Conservation (phyloP, 257 asterid species). For the Petunia axillaris region DNA sequence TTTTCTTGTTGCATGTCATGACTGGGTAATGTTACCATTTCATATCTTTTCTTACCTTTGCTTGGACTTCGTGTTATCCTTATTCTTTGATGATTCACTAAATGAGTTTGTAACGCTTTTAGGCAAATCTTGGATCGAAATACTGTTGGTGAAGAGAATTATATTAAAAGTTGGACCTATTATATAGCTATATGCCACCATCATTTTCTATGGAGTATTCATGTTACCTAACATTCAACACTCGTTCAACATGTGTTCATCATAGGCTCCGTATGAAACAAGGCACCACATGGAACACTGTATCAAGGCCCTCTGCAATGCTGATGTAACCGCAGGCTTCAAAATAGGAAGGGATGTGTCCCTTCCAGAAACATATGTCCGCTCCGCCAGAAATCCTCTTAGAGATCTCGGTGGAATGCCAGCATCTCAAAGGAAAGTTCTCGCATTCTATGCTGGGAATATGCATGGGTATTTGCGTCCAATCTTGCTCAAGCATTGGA, state of each 20-base stretch:
- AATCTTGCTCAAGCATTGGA: conserved; percentile 72
- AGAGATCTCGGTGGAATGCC: conserved; percentile 86
- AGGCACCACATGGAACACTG: conserved; percentile 87
- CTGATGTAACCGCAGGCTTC: conserved; percentile 79
- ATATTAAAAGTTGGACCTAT: too few species aligned
- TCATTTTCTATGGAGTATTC: background rate
- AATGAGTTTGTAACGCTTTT: background rate
- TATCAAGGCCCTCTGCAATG: conserved; percentile 89
- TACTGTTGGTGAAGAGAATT: background rate
- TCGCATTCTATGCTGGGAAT: conserved; percentile 84
- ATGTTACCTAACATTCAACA: background rate
- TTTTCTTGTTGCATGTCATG: conserved; percentile 95
- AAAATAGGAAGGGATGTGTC: conserved; percentile 84
- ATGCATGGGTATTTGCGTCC: conserved; percentile 88
- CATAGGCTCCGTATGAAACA: conserved; percentile 85
- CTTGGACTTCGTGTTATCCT: background rate
- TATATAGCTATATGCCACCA: too few species aligned
- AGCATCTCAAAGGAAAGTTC: conserved; percentile 59
- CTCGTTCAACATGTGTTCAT: background rate
- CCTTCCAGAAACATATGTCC: conserved; percentile 77
- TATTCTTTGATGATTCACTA: background rate
- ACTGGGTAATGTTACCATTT: conserved; percentile 66
- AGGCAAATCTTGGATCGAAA: background rate
- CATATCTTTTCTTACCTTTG: conserved; percentile 12
- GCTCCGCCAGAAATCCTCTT: conserved; percentile 72